A percentile compares a stretch with the other conserved stretches of the same genome.
Evolutionary conservation across 2,329 filamentous ascomycete species (phyloP).

Genomic region (Ustilaginoidea virens): DNA sequence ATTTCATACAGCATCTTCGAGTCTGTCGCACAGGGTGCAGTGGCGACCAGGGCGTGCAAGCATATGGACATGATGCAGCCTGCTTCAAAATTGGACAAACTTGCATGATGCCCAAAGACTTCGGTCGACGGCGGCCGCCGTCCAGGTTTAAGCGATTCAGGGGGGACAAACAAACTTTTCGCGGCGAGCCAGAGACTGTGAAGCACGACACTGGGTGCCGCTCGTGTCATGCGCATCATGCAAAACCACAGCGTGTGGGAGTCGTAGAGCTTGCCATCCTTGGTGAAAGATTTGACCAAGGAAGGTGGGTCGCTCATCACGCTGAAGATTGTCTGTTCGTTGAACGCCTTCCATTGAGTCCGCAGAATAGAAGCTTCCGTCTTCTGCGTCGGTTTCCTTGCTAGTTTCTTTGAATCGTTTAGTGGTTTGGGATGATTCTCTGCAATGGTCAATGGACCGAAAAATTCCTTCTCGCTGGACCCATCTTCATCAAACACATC

Average conservation of each 20-base stretch:
- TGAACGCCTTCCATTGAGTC: slow-evolving; percentile 42
- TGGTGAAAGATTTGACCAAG: slow-evolving; percentile 40
- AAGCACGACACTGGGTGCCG: slow-evolving; percentile 41
- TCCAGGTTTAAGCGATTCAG: slow-evolving; percentile 25
- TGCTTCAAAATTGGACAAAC: slow-evolving; percentile 29
- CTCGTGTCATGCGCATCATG: slow-evolving; percentile 42
- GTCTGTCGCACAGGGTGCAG: slow-evolving; percentile 34
- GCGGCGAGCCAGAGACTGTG: slow-evolving; percentile 50
- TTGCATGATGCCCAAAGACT: slow-evolving; percentile 3
- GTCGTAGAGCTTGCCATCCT: slow-evolving; percentile 36
- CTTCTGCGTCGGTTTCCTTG: slow-evolving; percentile 2
- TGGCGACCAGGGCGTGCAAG: slow-evolving; percentile 45
- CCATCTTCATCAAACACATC: slow-evolving; percentile 42
- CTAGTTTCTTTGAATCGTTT: slow-evolving; percentile 4
- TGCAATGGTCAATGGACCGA: slow-evolving; percentile 18
- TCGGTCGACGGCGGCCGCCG: slow-evolving; percentile 15
- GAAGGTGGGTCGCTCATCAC: slow-evolving; percentile 42
- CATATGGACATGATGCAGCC: slow-evolving; percentile 42
- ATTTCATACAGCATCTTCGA: slow-evolving; percentile 38
- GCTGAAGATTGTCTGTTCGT: slow-evolving; percentile 49
- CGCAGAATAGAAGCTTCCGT: slow-evolving; percentile 6
- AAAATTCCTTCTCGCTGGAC: slow-evolving; percentile 32
- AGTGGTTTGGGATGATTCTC: slow-evolving; percentile 7
- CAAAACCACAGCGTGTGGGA: slow-evolving; percentile 48
- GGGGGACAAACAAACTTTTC: slow-evolving; percentile 40